Percentiles rank a stretch among this genome's conserved stretches.
These are phyloP conservation scores for Prunus fruticosa DNA, from an alignment of 306 rosid species.

Conservation along the genomic window DNA sequence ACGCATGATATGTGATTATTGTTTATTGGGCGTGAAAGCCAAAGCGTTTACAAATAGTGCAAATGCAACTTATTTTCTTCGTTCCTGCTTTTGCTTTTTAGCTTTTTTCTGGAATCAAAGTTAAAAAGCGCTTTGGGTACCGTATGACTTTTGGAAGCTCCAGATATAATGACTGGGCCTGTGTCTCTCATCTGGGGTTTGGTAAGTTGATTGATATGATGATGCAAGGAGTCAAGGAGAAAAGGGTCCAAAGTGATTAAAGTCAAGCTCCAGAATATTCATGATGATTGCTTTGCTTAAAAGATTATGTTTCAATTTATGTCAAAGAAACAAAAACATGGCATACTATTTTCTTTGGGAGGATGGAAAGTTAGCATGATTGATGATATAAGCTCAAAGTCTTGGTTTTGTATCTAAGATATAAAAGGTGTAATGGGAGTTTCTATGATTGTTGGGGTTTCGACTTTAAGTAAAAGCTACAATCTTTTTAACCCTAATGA, in stretches of 20 bases:
- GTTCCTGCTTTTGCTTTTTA: not conserved
- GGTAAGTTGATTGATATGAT: not conserved
- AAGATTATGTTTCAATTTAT: not conserved
- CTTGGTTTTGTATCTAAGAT: not conserved
- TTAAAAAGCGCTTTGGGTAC: not conserved
- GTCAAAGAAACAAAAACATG: not conserved
- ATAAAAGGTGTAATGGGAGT: not conserved
- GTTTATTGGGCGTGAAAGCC: not conserved
- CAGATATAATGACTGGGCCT: not conserved
- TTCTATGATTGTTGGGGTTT: not conserved
- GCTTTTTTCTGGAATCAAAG: not conserved
- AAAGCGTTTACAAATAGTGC: not conserved
- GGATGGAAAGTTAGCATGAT: not conserved
- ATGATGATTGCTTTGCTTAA: not conserved
- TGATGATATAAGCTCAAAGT: not conserved
- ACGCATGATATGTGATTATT: not conserved
- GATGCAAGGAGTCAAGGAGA: not conserved
- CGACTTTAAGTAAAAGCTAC: not conserved
- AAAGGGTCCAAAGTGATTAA: too few species aligned
- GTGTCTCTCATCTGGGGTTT: not conserved
- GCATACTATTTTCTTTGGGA: not conserved
- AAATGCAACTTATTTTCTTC: not conserved
- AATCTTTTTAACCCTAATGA: too few species aligned
- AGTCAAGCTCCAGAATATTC: not conserved
- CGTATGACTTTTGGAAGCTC: constrained; percentile 5